Evolutionary conservation across 169 alveolate genomes (phyloP).

Genomic region (Plasmodium chabaudi): DNA sequence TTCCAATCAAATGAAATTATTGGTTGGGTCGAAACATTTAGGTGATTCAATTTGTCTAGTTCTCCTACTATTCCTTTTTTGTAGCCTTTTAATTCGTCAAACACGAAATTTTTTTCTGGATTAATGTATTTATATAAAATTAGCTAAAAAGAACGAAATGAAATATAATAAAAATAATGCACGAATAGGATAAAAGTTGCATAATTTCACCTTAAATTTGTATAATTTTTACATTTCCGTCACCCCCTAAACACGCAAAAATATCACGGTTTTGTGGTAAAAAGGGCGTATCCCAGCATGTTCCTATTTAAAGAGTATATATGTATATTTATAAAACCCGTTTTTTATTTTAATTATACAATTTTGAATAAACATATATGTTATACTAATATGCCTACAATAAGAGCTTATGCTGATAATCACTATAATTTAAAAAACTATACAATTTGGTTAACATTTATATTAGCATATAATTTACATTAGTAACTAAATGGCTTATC

Average conservation of each 20-base stretch:
- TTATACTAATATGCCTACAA: no score
- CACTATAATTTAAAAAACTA: no score
- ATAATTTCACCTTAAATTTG: background rate
- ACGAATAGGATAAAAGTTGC: background rate
- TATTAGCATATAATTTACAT: no score
- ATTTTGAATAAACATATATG: no score
- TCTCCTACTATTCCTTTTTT: slow-evolving; percentile 93
- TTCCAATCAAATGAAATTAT: slow-evolving; percentile 93
- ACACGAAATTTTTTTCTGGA: slow-evolving; percentile 85
- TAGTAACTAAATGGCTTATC: no score
- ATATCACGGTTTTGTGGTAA: slow-evolving; percentile 94
- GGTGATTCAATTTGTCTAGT: slow-evolving; percentile 90
- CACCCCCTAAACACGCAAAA: slow-evolving; percentile 91
- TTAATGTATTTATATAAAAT: slow-evolving; percentile 88
- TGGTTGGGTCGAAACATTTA: slow-evolving; percentile 93
- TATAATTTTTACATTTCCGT: slow-evolving; percentile 85
- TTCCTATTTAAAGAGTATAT: slow-evolving; percentile 81
- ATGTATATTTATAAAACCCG: background rate
- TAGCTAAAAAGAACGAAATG: slow-evolving; percentile 84
- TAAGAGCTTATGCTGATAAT: no score
- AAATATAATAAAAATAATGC: background rate
- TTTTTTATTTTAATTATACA: background rate
- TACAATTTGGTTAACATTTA: no score
- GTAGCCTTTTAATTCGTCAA: slow-evolving; percentile 78
- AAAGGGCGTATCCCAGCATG: slow-evolving; percentile 94